These are phyloP conservation scores for Thalassia testudinum DNA, from an alignment of 116 monocot species.

Conservation along the genomic window DNA sequence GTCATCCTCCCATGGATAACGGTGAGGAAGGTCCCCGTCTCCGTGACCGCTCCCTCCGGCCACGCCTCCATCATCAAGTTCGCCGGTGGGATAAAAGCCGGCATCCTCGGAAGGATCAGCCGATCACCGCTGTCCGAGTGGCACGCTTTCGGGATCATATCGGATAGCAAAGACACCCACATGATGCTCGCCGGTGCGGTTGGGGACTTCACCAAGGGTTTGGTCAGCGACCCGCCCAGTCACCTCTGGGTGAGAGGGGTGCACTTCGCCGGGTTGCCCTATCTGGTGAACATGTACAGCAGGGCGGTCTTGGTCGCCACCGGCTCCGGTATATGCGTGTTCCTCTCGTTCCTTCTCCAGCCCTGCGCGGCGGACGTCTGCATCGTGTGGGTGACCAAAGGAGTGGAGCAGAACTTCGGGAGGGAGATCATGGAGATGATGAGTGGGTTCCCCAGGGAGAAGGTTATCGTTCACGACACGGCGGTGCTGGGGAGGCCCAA, in stretches of 20 bases:
- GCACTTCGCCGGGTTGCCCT: slow-evolving; percentile 46
- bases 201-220: slow-evolving; percentile 39
- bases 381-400: slow-evolving; percentile 50
- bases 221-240: slow-evolving; percentile 31
- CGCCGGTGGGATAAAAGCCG: slow-evolving; percentile 30
- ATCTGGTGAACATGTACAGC: slow-evolving; percentile 49
- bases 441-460: slow-evolving; percentile 10
- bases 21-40: slow-evolving; percentile 26
- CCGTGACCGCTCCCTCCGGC: slow-evolving; percentile 18
- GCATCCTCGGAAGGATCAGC: slow-evolving; percentile 41
- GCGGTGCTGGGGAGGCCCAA: slow-evolving; percentile 33
- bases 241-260: slow-evolving; percentile 41
- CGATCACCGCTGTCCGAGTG: slow-evolving; percentile 46
- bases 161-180: slow-evolving; percentile 28
- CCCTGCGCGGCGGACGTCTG: too few relatives aligned
- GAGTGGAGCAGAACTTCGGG: too few relatives aligned
- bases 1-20: slow-evolving; percentile 45
- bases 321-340: slow-evolving; percentile 55
- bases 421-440: slow-evolving; percentile 36
- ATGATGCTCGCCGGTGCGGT: slow-evolving; percentile 67
- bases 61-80: too few relatives aligned
- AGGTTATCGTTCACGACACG: slow-evolving; percentile 49
- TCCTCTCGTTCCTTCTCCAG: slow-evolving; percentile 48
- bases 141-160: slow-evolving; percentile 67
- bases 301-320: slow-evolving; percentile 44